Evolutionary conservation across 352 stramenopile genomes (phyloP).

Genomic region (Pythium brassicae): DNA sequence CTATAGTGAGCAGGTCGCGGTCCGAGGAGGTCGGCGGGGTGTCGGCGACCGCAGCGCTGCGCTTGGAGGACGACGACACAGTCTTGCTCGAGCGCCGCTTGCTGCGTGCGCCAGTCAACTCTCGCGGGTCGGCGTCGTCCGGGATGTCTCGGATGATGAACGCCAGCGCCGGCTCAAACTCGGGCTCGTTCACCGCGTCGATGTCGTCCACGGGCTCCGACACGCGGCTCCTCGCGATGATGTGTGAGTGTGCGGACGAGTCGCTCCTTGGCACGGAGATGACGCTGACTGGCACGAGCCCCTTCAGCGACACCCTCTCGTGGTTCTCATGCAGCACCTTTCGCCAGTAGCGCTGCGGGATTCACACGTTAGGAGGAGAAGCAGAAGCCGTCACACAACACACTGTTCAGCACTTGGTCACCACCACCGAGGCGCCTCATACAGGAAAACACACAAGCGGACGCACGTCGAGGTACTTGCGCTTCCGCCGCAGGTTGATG

Average conservation of each 20-base stretch:
- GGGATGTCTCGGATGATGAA: conserved; percentile 6
- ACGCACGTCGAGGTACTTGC: conserved; percentile 50
- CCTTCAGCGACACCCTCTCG: conserved; percentile 23
- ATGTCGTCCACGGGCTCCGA: conserved; percentile 10
- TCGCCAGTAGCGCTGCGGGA: conserved; percentile 33
- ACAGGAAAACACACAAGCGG: background rate
- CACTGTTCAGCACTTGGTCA: background rate
- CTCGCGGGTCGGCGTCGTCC: conserved; percentile 1
- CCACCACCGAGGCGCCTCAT: no score
- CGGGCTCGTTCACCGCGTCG: conserved; percentile 10
- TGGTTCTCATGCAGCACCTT: conserved; percentile 28
- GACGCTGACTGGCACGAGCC: conserved; percentile 14
- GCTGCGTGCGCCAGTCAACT: background rate
- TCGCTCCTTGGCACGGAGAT: conserved; percentile 16
- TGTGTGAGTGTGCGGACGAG: conserved; percentile 13
- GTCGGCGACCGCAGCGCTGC: conserved; percentile 1
- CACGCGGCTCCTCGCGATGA: conserved; percentile 15
- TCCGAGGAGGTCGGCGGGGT: conserved; percentile 8
- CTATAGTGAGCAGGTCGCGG: conserved; percentile 8
- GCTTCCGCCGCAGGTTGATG: conserved; percentile 60
- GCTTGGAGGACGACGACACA: conserved; percentile 1
- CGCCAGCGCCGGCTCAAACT: conserved; percentile 13
- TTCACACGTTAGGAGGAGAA: no score
- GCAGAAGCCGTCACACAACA: background rate
- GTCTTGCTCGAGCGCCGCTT: conserved; percentile 6